Conservation (phyloP, 371 early-diverging fungal genomes). For the Mortierella sp. region DNA sequence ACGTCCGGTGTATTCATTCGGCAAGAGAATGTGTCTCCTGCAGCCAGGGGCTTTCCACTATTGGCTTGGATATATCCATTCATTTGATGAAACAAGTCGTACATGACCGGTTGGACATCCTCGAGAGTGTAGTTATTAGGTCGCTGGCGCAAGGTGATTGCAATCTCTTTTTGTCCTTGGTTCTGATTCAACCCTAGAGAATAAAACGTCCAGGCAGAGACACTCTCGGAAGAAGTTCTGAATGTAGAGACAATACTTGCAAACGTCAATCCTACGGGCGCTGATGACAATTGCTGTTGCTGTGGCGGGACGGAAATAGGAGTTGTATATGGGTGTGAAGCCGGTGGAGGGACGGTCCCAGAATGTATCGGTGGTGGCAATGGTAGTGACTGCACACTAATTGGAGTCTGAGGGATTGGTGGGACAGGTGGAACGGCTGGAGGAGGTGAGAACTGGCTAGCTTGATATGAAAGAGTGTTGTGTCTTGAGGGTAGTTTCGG, state of each 20-base stretch:
- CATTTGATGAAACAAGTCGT: constrained; percentile 37
- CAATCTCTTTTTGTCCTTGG: constrained; percentile 50
- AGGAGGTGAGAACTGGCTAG: constrained; percentile 22
- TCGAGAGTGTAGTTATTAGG: constrained; percentile 36
- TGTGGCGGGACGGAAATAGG: neutral
- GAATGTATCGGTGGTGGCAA: constrained; percentile 9
- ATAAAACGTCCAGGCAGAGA: constrained; percentile 45
- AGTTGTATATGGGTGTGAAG: neutral
- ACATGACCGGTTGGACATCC: constrained; percentile 38
- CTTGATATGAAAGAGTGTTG: constrained; percentile 21
- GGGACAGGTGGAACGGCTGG: constrained; percentile 11
- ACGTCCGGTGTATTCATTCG: constrained; percentile 35
- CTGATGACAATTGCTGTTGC: neutral
- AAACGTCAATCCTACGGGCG: constrained; percentile 22
- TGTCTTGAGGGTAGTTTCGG: constrained; percentile 7
- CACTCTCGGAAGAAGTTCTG: constrained; percentile 45
- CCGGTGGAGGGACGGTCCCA: neutral
- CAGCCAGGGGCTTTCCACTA: constrained; percentile 25
- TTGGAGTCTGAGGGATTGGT: constrained; percentile 1
- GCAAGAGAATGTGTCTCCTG: constrained; percentile 38
- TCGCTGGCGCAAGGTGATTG: constrained; percentile 40
- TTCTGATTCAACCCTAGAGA: constrained; percentile 28
- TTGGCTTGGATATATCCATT: constrained; percentile 24
- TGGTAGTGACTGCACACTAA: neutral
- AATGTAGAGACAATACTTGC: constrained; percentile 45